Evolutionary conservation across 345 rosid genomes (phyloP).

Genomic region (Theobroma cacao): DNA sequence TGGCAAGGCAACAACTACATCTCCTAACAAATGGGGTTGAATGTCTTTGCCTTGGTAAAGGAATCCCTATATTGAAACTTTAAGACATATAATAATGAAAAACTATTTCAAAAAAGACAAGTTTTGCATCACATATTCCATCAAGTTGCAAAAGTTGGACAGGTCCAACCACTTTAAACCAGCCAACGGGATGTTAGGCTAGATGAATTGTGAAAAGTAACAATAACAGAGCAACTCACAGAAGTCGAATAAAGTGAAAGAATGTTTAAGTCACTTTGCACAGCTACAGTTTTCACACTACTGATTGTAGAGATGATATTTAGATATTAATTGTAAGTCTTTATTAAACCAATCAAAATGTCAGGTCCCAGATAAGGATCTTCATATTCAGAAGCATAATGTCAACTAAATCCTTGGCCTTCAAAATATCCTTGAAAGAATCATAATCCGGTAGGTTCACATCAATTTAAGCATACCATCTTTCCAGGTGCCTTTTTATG

Average conservation of each 20-base stretch:
- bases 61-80: background rate
- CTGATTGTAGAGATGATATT: background rate
- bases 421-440: background rate
- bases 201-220: background rate
- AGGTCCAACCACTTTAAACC: background rate
- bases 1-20: background rate
- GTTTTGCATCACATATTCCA: background rate
- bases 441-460: background rate
- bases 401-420: background rate
- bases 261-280: background rate
- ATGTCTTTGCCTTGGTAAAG: background rate
- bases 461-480: background rate
- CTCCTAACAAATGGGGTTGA: background rate
- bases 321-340: background rate
- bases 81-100: background rate
- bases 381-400: background rate
- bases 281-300: background rate
- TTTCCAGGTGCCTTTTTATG: background rate
- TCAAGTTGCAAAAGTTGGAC: background rate
- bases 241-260: background rate
- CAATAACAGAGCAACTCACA: background rate
- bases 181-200: background rate
- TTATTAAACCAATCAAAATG: background rate
- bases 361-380: background rate
- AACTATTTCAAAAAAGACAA: background rate